A percentile compares a stretch with the other conserved stretches of the same genome.
Evolutionary conservation across 495 filamentous ascomycete genomes (phyloP).

Genomic region (Peziza echinospora): DNA sequence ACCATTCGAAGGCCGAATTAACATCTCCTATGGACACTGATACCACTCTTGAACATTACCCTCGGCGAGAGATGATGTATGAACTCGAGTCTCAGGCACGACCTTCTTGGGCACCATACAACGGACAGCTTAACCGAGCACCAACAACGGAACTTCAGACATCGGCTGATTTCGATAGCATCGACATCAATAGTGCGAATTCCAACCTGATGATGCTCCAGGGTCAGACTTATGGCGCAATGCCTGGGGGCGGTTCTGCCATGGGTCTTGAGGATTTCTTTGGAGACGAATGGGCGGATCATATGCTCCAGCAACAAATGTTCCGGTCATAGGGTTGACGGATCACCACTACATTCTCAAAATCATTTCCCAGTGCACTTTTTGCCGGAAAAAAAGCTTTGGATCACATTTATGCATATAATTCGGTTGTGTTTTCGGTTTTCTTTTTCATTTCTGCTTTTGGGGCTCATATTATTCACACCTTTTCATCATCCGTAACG

Average conservation of each 20-base stretch:
- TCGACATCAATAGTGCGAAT: slow-evolving; percentile 3
- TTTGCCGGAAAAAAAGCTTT: too few species aligned
- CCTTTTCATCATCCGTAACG: too few species aligned
- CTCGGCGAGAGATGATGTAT: neutral
- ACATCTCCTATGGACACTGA: neutral
- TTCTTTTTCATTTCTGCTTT: too few species aligned
- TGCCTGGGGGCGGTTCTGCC: slow-evolving; percentile 2
- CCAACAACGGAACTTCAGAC: slow-evolving; percentile 12
- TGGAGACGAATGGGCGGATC: slow-evolving; percentile 18
- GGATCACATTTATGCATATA: too few species aligned
- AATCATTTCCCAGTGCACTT: too few species aligned
- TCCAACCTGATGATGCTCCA: neutral
- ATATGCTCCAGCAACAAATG: slow-evolving; percentile 6
- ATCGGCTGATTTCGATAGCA: slow-evolving; percentile 1
- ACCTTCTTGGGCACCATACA: neutral
- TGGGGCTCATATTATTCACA: too few species aligned
- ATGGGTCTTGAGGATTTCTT: slow-evolving; percentile 14
- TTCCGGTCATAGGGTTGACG: neutral
- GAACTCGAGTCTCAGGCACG: neutral
- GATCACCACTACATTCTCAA: too few species aligned
- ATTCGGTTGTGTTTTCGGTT: too few species aligned
- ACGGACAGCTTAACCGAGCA: slow-evolving; percentile 11
- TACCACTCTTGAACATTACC: neutral
- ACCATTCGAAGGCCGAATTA: neutral
- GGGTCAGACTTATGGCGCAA: slow-evolving; percentile 2